Evolutionary conservation across 257 asterid genomes (phyloP), one percentile per base, ranked within the genome.

Genomic region (Lycium ferocissimum): DNA sequence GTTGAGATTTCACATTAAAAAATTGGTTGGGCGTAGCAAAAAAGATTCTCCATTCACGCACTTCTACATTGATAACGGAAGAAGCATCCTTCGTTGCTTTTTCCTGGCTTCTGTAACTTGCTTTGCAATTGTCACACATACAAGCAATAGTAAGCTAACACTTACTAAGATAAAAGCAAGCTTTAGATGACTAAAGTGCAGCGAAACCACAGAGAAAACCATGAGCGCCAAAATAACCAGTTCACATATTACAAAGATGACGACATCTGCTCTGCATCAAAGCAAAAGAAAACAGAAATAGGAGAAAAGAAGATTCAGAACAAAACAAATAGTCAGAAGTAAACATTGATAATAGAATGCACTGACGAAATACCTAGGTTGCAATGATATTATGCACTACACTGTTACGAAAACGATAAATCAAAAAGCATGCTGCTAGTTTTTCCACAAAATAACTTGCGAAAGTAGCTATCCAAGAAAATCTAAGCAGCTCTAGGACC

Each of bases 81-180:
- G 97, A 91, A 96, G 98, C 99, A 96, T 94, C 87, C 97, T 96
- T 88, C 97, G 92, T 89, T 91, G 93, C 95, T 93, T 94, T 92
- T 88, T 94, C 88, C 93, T 78, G 79, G 98, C 95, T 81, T 87
- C 89, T 85, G 90, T 89, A 54, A 91, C 94, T 89, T 92, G 97
- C 91, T 96, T 95, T 65, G 94, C 89, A 59, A 96, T 87, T 91
- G 87, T 96, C 95, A 96, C 89, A 86, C 96, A 89, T 81, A 92
- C 78, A 84, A 92, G 92, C 91, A 93, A 80, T 79, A 92, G 85
- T 83, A 96, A 83, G 18, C 93, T 90, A 57, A 87, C 53, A 57
- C 90, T 91, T 79, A 93, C 87, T 88, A 93, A 89, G 83, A 95
- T 73, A 83, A 93, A 71, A 84, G 97, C 95, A 61, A 93, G 91